Evolutionary conservation across 768 basidiomycete genomes (phyloP).

Genomic region (Melanogaster broomeanus): DNA sequence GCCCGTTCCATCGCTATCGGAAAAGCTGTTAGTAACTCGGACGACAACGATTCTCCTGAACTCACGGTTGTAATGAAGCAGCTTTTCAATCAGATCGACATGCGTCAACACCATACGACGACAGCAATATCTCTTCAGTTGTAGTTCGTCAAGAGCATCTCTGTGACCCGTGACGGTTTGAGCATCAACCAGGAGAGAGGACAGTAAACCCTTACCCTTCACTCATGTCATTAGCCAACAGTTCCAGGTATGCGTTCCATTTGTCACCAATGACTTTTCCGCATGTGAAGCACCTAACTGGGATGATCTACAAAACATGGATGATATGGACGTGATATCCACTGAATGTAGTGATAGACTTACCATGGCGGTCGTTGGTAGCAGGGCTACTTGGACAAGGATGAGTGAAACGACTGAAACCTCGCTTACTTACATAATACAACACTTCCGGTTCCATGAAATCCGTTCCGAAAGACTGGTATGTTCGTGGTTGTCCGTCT

Average conservation of each 20-base stretch:
- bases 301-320: conserved; percentile 71
- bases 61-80: conserved; percentile 92
- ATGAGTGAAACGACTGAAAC: no score
- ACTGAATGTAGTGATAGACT: background rate
- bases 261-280: conserved; percentile 98
- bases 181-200: background rate
- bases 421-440: no score
- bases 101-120: conserved; percentile 97
- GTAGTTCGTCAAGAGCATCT: conserved; percentile 86
- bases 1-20: conserved; percentile 34
- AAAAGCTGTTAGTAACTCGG: background rate
- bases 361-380: conserved; percentile 27
- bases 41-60: conserved; percentile 30
- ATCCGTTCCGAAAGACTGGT: no score
- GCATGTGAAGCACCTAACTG: conserved; percentile 94
- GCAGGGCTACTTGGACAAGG: no score
- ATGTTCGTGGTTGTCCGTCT: background rate
- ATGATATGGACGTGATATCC: background rate
- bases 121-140: conserved; percentile 94
- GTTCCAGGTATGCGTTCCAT: conserved; percentile 85
- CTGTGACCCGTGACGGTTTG: conserved; percentile 38
- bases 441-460: no score
- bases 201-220: conserved; percentile 70
- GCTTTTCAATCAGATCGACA: conserved; percentile 96
- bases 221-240: conserved; percentile 76